These are phyloP conservation scores for Chlamydomonas sp. DNA, from an alignment of 139 green algal genomes.

Conservation along the genomic window DNA sequence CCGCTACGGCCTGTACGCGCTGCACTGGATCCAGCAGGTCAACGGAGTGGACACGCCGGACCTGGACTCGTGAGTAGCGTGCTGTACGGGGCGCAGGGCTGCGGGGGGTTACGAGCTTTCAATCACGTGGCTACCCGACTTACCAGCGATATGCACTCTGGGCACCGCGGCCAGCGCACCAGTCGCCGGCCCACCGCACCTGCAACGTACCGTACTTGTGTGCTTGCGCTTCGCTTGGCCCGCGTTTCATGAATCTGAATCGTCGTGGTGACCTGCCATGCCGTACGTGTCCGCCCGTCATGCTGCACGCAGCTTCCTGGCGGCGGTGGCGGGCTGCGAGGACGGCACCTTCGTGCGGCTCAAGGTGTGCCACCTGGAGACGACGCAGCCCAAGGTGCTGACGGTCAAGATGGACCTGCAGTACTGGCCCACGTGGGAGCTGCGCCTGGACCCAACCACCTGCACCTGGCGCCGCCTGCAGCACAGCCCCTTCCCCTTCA, in stretches of 20 bases:
- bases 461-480: slow-evolving; percentile 62
- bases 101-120: not conserved
- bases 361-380: slow-evolving; percentile 79
- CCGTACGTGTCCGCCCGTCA: not conserved
- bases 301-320: slow-evolving; percentile 1
- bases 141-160: no score
- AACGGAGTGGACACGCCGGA: slow-evolving; percentile 76
- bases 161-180: no score
- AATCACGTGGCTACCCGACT: not conserved
- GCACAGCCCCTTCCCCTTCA: slow-evolving; percentile 27
- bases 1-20: slow-evolving; percentile 87
- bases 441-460: slow-evolving; percentile 62
- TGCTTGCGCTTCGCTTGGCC: no score
- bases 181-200: no score
- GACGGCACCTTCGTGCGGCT: slow-evolving; percentile 33
- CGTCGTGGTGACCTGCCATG: not conserved
- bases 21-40: slow-evolving; percentile 85
- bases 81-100: not conserved
- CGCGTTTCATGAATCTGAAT: not conserved
- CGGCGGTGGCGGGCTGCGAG: slow-evolving; percentile 7
- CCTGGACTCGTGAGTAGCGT: slow-evolving; percentile 67
- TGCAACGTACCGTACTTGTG: no score
- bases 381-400: slow-evolving; percentile 77
- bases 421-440: slow-evolving; percentile 90
- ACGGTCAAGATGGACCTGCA: slow-evolving; percentile 84